phyloP scores from a whole-genome alignment of 768 basidiomycete species.

The Tulasnella sp. region DNA sequence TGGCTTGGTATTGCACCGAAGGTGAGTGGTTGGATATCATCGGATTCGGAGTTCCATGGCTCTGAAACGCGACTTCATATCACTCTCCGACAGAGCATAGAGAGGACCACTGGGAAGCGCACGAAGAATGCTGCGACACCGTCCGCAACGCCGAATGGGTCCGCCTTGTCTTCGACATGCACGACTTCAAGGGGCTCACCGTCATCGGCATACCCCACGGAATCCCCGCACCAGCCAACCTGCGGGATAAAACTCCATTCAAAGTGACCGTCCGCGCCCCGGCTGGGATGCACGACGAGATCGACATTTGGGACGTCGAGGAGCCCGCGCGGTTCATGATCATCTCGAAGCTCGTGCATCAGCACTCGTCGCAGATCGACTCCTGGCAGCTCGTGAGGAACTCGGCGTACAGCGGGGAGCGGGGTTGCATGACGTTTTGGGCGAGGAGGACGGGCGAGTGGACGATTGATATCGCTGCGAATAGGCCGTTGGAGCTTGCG shows the following conservation, averaged over 20 bases:
- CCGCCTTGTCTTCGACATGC: neutral
- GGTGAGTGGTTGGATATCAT: neutral
- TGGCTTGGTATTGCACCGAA: neutral
- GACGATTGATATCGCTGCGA: neutral
- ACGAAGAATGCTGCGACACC: neutral
- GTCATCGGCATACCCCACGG: neutral
- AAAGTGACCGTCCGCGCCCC: neutral
- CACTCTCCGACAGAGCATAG: neutral
- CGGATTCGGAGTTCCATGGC: neutral
- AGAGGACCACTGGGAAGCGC: neutral
- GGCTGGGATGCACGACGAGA: neutral
- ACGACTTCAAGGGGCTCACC: neutral
- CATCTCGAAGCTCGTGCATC: neutral
- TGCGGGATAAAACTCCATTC: neutral
- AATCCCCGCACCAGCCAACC: neutral
- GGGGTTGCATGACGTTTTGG: neutral
- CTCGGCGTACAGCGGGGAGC: neutral
- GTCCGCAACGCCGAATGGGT: neutral
- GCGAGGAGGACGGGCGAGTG: neutral
- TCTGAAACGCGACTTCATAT: neutral
- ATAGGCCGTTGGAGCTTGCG: neutral
- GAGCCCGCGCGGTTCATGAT: neutral
- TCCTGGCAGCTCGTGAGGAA: neutral
- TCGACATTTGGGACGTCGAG: neutral
- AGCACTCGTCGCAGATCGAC: neutral